Evolutionary conservation across 75 land plant genomes (phyloP).

Genomic region (Larix kaempferi): DNA sequence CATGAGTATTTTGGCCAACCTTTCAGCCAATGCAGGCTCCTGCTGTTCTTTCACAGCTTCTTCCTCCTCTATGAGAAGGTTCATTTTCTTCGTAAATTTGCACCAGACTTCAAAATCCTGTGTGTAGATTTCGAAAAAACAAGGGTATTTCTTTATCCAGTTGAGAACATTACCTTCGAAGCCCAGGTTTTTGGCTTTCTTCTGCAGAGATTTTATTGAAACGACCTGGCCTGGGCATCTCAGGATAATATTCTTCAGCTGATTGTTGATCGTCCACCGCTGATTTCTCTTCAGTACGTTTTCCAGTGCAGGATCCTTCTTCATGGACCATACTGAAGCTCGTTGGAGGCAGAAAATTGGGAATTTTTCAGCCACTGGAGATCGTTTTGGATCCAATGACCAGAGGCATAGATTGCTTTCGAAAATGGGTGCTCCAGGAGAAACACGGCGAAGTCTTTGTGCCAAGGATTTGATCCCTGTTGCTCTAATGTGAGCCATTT

Average conservation of each 20-base stretch:
- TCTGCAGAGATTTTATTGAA: constrained; percentile 64
- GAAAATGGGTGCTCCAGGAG: no score
- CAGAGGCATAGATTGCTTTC: no score
- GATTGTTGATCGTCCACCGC: constrained; percentile 73
- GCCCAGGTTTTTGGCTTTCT: constrained; percentile 54
- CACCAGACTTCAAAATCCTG: constrained; percentile 38
- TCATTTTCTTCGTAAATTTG: constrained; percentile 61
- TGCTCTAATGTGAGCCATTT: no score
- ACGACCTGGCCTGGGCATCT: constrained; percentile 50
- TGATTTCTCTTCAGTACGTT: constrained; percentile 57
- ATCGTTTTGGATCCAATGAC: no score
- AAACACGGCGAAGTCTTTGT: no score
- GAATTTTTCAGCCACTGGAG: neutral
- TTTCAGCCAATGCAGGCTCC: constrained; percentile 38
- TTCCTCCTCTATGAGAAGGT: constrained; percentile 63
- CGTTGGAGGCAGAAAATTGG: neutral
- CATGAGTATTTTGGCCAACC: constrained; percentile 70
- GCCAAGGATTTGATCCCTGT: no score
- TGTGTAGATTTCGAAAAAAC: constrained; percentile 59
- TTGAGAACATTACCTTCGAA: constrained; percentile 63
- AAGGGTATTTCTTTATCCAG: constrained; percentile 83
- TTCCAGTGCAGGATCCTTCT: constrained; percentile 65
- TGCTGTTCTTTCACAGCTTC: constrained; percentile 28
- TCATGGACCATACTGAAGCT: constrained; percentile 52
- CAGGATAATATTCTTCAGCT: constrained; percentile 77